phyloP scores from a whole-genome alignment of 2,329 filamentous ascomycete species.

The Onygenales sp. region DNA sequence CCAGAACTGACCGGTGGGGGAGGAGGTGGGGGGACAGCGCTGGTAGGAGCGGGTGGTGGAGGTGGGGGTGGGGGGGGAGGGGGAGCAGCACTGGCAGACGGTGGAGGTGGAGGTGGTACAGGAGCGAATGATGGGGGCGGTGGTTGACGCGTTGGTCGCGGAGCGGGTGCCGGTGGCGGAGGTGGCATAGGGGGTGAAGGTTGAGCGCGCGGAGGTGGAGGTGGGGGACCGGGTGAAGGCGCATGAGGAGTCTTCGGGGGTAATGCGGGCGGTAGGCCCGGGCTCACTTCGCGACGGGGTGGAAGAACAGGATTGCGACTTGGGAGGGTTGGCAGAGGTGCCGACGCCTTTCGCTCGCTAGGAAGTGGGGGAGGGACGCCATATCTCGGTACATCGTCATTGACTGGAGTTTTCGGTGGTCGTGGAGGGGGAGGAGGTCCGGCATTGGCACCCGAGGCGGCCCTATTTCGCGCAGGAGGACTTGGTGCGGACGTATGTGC shows the following conservation, averaged over 20 bases:
- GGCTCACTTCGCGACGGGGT: slow-evolving; percentile 43
- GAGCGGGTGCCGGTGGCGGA: slow-evolving; percentile 32
- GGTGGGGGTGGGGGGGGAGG: slow-evolving; percentile 48
- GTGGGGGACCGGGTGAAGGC: slow-evolving; percentile 41
- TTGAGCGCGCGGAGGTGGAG: slow-evolving; percentile 21
- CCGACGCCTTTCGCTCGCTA: slow-evolving; percentile 52
- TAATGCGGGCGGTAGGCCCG: slow-evolving; percentile 40
- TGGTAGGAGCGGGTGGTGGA: slow-evolving; percentile 21
- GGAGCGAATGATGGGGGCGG: slow-evolving; percentile 17
- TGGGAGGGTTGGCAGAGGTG: slow-evolving; percentile 67
- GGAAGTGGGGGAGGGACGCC: slow-evolving; percentile 72
- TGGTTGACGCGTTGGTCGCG: slow-evolving; percentile 24
- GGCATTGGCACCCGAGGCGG: slow-evolving; percentile 41
- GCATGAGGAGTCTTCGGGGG: slow-evolving; percentile 34
- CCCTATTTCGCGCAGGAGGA: slow-evolving; percentile 40
- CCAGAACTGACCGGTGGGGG: slow-evolving; percentile 20
- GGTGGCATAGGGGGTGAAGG: slow-evolving; percentile 29
- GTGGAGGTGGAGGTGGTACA: slow-evolving; percentile 38
- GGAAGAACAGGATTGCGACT: slow-evolving; percentile 62
- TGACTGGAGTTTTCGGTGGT: slow-evolving; percentile 57
- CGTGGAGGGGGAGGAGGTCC: slow-evolving; percentile 54
- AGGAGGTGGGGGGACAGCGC: slow-evolving; percentile 22
- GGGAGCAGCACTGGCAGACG: slow-evolving; percentile 27
- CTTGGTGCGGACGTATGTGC: slow-evolving; percentile 47
- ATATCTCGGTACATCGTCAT: slow-evolving; percentile 57